A percentile compares a stretch with the other conserved stretches of the same genome.
These are phyloP conservation scores for Penicillium glabrum DNA, from an alignment of 2,329 filamentous ascomycete genomes.

Conservation along the genomic window DNA sequence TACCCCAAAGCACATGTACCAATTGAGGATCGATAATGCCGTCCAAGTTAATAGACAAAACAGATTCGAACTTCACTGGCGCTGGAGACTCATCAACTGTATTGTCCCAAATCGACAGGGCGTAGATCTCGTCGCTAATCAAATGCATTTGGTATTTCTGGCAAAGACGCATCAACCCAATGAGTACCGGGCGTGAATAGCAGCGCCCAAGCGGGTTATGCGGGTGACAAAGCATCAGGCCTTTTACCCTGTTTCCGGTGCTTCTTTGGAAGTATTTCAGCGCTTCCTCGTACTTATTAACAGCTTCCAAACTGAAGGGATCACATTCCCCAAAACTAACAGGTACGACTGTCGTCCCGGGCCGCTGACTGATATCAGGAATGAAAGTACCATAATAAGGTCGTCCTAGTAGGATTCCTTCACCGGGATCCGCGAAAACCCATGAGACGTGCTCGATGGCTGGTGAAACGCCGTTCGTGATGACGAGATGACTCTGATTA, in stretches of 20 bases:
- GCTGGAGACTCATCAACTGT: slow-evolving; percentile 25
- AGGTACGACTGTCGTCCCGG: slow-evolving; percentile 43
- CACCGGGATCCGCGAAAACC: slow-evolving; percentile 33
- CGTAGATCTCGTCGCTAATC: slow-evolving; percentile 61
- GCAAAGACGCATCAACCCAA: slow-evolving; percentile 51
- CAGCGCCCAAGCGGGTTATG: slow-evolving; percentile 55
- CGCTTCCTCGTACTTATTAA: slow-evolving; percentile 48
- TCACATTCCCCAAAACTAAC: slow-evolving; percentile 49
- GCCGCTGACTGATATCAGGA: slow-evolving; percentile 46
- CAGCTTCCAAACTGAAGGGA: slow-evolving; percentile 43
- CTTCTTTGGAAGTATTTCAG: slow-evolving; percentile 36
- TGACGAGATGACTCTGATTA: slow-evolving; percentile 27
- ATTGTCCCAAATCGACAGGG: slow-evolving; percentile 53
- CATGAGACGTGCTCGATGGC: slow-evolving; percentile 38
- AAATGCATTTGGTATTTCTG: slow-evolving; percentile 53
- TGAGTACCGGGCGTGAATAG: slow-evolving; percentile 43
- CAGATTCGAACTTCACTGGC: slow-evolving; percentile 46
- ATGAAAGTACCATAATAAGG: slow-evolving; percentile 51
- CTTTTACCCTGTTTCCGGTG: slow-evolving; percentile 40
- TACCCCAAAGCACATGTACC: slow-evolving; percentile 53
- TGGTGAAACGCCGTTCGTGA: slow-evolving; percentile 38
- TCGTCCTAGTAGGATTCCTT: slow-evolving; percentile 36
- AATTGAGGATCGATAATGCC: slow-evolving; percentile 50
- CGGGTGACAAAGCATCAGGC: slow-evolving; percentile 52
- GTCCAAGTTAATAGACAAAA: slow-evolving; percentile 44